A percentile compares a stretch with the other conserved stretches of the same genome.
Evolutionary conservation across 2,329 filamentous ascomycete genomes (phyloP).

Genomic region (Davidsoniella australis): DNA sequence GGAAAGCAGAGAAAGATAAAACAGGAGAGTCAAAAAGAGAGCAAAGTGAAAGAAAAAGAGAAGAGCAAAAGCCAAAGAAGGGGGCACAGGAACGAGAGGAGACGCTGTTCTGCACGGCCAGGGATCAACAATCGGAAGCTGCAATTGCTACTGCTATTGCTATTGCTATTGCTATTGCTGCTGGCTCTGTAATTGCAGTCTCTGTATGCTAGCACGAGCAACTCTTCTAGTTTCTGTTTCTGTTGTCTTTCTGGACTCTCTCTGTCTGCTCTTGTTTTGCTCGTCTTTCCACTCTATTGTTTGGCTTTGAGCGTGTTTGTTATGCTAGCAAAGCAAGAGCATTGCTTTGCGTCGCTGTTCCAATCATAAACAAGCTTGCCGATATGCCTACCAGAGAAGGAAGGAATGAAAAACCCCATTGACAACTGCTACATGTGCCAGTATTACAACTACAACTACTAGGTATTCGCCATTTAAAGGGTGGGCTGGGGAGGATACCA

Average conservation of each 20-base stretch:
- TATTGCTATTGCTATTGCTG: no score
- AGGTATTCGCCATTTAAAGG: conserved; percentile 1
- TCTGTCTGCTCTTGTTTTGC: not conserved
- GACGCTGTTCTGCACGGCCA: conserved; percentile 1
- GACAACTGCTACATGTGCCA: not conserved
- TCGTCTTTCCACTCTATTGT: not conserved
- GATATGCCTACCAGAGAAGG: not conserved
- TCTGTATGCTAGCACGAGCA: not conserved
- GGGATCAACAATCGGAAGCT: conserved; percentile 2
- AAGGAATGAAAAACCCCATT: conserved; percentile 4
- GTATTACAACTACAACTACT: no score
- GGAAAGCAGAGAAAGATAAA: not conserved
- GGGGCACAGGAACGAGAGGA: conserved; percentile 1
- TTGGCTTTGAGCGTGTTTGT: not conserved
- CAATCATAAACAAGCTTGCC: not conserved
- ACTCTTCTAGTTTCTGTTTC: not conserved
- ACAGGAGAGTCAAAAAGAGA: not conserved
- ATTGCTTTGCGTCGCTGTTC: not conserved
- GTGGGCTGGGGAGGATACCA: conserved; percentile 4
- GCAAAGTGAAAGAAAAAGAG: not conserved
- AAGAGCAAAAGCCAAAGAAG: conserved; percentile 4
- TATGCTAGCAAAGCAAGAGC: not conserved
- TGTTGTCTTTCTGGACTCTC: not conserved
- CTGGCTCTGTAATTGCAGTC: no score
- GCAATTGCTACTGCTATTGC: no score